phyloP scores from a whole-genome alignment of 2,329 filamentous ascomycete genomes.

The Colletotrichum sp. region DNA sequence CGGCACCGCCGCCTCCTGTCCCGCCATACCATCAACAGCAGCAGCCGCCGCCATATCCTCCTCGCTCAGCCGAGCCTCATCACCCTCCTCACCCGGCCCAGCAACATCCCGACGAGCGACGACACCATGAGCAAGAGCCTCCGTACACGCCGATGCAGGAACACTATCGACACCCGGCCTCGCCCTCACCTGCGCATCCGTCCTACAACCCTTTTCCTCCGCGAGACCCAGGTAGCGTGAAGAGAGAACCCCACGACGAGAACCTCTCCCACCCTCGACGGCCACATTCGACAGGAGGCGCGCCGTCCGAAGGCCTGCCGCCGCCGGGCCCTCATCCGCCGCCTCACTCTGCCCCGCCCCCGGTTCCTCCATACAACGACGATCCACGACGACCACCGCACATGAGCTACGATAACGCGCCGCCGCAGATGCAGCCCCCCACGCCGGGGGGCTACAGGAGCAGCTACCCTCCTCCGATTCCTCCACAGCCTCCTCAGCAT shows the following conservation, averaged over 20 bases:
- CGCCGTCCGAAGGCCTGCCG: conserved; percentile 37
- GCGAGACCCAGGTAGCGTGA: conserved; percentile 59
- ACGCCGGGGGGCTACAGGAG: conserved; percentile 48
- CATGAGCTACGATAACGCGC: conserved; percentile 57
- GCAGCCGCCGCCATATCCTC: conserved; percentile 26
- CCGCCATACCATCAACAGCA: conserved; percentile 20
- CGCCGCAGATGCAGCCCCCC: conserved; percentile 42
- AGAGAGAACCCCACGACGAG: conserved; percentile 60
- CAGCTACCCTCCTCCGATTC: conserved; percentile 43
- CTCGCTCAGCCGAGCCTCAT: conserved; percentile 43
- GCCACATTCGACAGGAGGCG: conserved; percentile 54
- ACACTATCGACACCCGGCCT: conserved; percentile 51
- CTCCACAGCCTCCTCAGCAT: conserved; percentile 34
- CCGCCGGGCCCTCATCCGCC: conserved; percentile 38
- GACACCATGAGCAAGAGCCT: conserved; percentile 59
- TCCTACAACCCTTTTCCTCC: conserved; percentile 48
- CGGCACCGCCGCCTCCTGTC: conserved; percentile 39
- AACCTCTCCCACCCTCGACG: conserved; percentile 48
- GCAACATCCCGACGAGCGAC: conserved; percentile 51
- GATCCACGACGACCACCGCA: conserved; percentile 48
- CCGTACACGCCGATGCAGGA: conserved; percentile 61
- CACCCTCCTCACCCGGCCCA: conserved; percentile 34
- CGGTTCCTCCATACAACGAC: conserved; percentile 44
- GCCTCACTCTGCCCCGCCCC: conserved; percentile 33
- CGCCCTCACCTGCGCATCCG: conserved; percentile 50